Conservation (phyloP, 768 basidiomycete genomes). For the Rhodotorula babjevae region DNA sequence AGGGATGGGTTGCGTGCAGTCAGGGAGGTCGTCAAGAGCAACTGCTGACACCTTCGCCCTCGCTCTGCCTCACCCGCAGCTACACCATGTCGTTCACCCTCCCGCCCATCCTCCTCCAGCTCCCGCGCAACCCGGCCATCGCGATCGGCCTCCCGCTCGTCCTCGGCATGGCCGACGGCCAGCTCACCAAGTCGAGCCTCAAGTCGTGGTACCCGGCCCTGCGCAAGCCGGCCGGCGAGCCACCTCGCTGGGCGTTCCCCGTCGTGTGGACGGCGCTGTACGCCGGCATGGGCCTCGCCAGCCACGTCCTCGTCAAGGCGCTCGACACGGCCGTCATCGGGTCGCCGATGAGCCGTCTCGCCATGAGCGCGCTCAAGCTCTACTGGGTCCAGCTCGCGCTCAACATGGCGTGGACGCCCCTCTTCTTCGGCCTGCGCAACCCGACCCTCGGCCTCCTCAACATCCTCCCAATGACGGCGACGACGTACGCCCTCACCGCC, state of each 20-base stretch:
- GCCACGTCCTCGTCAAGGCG: slow-evolving; percentile 33
- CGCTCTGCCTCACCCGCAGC: too few species aligned
- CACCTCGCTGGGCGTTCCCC: slow-evolving; percentile 34
- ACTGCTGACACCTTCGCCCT: too few species aligned
- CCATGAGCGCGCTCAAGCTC: slow-evolving; percentile 30
- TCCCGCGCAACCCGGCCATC: slow-evolving; percentile 9
- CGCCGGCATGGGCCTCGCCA: slow-evolving; percentile 25
- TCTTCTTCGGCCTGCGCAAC: slow-evolving; percentile 35
- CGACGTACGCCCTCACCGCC: slow-evolving; percentile 27
- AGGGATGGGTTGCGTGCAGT: too few species aligned
- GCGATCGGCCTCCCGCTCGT: slow-evolving; percentile 40
- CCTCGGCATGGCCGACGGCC: slow-evolving; percentile 27
- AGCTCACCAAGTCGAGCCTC: slow-evolving; percentile 31
- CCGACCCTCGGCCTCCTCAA: slow-evolving; percentile 31
- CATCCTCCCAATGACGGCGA: slow-evolving; percentile 26
- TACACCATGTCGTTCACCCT: background rate
- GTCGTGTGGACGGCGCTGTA: slow-evolving; percentile 35
- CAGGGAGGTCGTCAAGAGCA: too few species aligned
- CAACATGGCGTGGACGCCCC: slow-evolving; percentile 39
- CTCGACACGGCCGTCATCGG: slow-evolving; percentile 29
- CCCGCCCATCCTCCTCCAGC: background rate
- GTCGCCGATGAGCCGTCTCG: slow-evolving; percentile 6
- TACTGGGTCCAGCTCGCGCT: slow-evolving; percentile 40
- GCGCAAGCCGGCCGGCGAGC: slow-evolving; percentile 18
- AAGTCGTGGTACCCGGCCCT: slow-evolving; percentile 35